phyloP scores from a whole-genome alignment of 306 rosid genomes.

The Oxytropis ochrocephala region DNA sequence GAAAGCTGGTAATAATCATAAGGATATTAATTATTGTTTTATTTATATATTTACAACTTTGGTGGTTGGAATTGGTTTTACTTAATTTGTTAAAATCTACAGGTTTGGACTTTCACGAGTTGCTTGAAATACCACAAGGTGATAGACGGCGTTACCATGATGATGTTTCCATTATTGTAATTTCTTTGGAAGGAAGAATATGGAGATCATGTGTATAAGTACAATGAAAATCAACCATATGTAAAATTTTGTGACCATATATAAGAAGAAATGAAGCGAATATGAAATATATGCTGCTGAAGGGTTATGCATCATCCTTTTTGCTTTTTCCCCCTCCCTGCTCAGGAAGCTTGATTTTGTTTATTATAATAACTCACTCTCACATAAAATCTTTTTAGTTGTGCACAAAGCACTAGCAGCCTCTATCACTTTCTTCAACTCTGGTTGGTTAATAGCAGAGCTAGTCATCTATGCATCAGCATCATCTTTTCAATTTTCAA shows the following conservation, averaged over 20 bases:
- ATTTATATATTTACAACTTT: background rate
- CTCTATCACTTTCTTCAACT: conserved; percentile 30
- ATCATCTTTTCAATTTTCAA: conserved; percentile 34
- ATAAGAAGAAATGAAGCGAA: background rate
- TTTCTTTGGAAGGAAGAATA: conserved; percentile 95
- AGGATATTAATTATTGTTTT: background rate
- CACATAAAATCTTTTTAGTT: conserved; percentile 32
- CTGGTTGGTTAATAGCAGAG: conserved; percentile 23
- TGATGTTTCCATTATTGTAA: conserved; percentile 91
- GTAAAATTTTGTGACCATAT: background rate
- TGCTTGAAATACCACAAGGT: conserved; percentile 95
- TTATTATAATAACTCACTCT: conserved; percentile 45
- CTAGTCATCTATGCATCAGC: conserved; percentile 34
- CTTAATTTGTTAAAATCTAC: conserved; percentile 12
- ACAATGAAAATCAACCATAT: conserved; percentile 26
- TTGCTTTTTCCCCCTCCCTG: conserved; percentile 31
- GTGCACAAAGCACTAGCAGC: conserved; percentile 28
- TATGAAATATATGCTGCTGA: conserved; percentile 32
- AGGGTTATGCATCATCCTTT: conserved; percentile 53
- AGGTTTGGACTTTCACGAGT: conserved; percentile 94
- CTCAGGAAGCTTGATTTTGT: conserved; percentile 63
- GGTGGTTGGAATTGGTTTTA: background rate
- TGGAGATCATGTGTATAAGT: conserved; percentile 95
- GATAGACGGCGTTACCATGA: conserved; percentile 95
- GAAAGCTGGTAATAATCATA: conserved; percentile 61